phyloP scores from a whole-genome alignment of 2,329 filamentous ascomycete genomes.

The Beauveria scarabaeidicola region DNA sequence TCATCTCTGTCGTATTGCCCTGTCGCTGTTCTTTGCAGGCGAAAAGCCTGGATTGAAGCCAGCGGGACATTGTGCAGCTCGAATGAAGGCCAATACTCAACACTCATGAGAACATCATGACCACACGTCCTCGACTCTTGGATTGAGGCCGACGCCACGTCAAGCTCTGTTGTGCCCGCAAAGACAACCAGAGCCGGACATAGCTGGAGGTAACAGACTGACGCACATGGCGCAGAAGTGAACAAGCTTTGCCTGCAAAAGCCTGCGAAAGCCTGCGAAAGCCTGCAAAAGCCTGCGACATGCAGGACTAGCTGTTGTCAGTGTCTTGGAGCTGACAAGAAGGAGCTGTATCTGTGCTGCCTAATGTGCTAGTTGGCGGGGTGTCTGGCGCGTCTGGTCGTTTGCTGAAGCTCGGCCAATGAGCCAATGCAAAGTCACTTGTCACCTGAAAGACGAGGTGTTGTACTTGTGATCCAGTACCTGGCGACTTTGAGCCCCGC shows the following conservation, averaged over 20 bases:
- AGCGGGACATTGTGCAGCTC: background rate
- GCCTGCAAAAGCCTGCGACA: background rate
- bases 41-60: background rate
- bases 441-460: constrained; percentile 5
- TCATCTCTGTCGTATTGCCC: background rate
- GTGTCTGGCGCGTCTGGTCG: background rate
- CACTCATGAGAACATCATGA: background rate
- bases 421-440: background rate
- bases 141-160: background rate
- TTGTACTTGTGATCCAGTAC: background rate
- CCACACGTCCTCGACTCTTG: background rate
- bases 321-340: background rate
- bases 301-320: background rate
- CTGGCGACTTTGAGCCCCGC: background rate
- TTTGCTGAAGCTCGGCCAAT: background rate
- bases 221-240: background rate
- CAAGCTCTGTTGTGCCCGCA: background rate
- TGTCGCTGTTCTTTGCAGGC: background rate
- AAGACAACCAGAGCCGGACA: no score
- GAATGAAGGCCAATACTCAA: no score
- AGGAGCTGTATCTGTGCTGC: background rate
- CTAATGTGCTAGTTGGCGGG: background rate
- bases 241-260: background rate
- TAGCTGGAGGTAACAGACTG: background rate
- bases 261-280: background rate